Percentiles rank a stretch among this genome's conserved stretches.
Conservation (phyloP, 345 rosid species). For the Populus davidiana region DNA sequence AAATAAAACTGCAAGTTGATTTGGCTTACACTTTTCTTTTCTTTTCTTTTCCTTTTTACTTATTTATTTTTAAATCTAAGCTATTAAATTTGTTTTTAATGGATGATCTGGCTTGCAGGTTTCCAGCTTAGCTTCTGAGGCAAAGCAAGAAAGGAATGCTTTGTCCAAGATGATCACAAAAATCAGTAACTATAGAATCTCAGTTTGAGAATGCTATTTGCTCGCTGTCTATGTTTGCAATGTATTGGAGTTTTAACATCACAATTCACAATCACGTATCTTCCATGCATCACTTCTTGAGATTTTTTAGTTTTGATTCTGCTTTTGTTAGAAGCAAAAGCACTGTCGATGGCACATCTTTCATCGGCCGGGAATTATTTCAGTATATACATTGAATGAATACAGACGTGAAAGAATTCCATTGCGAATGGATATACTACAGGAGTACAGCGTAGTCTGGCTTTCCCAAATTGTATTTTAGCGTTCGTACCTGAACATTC, state of each 20-base stretch:
- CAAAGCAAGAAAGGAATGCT: constrained; percentile 62
- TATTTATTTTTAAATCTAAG: not conserved
- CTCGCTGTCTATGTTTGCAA: not conserved
- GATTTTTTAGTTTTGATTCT: not conserved
- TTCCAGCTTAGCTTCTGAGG: constrained; percentile 60
- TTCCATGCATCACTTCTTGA: constrained; percentile 4
- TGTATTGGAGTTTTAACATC: constrained; percentile 2
- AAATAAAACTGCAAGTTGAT: not conserved
- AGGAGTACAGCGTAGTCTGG: not conserved
- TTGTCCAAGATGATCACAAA: constrained; percentile 75
- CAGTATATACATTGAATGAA: not conserved
- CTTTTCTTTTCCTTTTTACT: not conserved
- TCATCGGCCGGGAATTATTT: not conserved
- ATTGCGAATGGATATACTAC: not conserved
- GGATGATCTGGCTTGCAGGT: constrained; percentile 46
- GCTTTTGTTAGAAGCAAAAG: not conserved
- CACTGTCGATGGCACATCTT: not conserved
- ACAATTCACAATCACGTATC: not conserved
- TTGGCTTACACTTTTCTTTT: not conserved
- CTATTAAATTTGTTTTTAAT: not conserved
- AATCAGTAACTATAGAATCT: constrained; percentile 85
- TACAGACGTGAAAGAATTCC: not conserved
- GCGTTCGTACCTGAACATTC: not conserved
- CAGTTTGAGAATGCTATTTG: constrained; percentile 45
- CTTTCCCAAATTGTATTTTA: not conserved